phyloP scores from a whole-genome alignment of 1,284 basidiomycete genomes.

The Golubevia pallescens region DNA sequence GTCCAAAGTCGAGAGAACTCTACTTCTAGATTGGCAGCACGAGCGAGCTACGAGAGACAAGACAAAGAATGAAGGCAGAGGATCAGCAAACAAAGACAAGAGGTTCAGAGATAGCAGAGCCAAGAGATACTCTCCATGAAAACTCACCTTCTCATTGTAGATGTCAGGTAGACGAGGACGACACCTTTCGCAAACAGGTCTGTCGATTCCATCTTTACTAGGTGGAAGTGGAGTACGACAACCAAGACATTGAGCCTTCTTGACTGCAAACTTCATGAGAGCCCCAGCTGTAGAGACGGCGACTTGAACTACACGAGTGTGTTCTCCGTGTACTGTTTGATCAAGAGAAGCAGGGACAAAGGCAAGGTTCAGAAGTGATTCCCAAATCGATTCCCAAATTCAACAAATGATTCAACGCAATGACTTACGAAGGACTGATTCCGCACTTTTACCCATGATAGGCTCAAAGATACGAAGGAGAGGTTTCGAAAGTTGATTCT shows the following conservation, averaged over 20 bases:
- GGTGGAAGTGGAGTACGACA: constrained; percentile 57
- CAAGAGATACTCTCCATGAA: background rate
- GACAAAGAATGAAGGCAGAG: background rate
- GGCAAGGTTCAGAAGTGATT: background rate
- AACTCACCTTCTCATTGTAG: constrained; percentile 47
- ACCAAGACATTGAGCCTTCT: constrained; percentile 56
- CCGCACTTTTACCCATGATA: constrained; percentile 52
- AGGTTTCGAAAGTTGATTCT: constrained; percentile 61
- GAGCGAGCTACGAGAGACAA: constrained; percentile 17
- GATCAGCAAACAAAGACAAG: background rate
- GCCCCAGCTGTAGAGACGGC: constrained; percentile 59
- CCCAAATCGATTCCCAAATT: background rate
- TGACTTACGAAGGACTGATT: constrained; percentile 26
- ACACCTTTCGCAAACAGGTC: constrained; percentile 58
- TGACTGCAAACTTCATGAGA: constrained; percentile 64
- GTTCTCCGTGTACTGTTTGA: constrained; percentile 42
- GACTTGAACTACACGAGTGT: constrained; percentile 57
- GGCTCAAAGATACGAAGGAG: constrained; percentile 64
- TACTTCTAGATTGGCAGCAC: constrained; percentile 44
- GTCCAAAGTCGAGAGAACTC: constrained; percentile 62
- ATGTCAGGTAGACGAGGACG: constrained; percentile 46
- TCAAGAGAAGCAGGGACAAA: background rate
- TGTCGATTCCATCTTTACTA: constrained; percentile 9
- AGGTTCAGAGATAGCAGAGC: background rate
- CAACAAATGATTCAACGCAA: background rate